These are phyloP conservation scores for Rhizopogon salebrosus DNA, from an alignment of 768 basidiomycete genomes.

Conservation along the genomic window DNA sequence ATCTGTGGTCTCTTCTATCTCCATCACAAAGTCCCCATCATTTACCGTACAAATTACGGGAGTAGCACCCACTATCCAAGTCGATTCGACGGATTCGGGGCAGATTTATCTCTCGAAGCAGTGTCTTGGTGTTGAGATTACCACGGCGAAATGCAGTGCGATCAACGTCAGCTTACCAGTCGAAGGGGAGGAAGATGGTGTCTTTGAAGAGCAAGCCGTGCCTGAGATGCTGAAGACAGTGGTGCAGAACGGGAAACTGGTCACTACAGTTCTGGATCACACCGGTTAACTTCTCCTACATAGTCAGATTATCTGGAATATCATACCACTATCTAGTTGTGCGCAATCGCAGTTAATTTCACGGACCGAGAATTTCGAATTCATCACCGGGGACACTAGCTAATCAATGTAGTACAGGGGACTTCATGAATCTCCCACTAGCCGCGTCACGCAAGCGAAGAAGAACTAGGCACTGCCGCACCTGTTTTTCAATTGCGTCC, in stretches of 20 bases:
- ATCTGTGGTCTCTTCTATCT: constrained; percentile 87
- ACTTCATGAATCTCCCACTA: too few species aligned
- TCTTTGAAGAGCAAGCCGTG: constrained; percentile 84
- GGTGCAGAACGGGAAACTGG: constrained; percentile 74
- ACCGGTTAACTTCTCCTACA: constrained; percentile 37
- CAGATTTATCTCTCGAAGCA: constrained; percentile 89
- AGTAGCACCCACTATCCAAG: constrained; percentile 82
- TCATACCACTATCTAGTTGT: background rate
- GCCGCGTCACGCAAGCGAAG: too few species aligned
- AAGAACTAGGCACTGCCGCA: background rate
- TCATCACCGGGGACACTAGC: too few species aligned
- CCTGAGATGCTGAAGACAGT: constrained; percentile 95
- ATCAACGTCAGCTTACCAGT: constrained; percentile 89
- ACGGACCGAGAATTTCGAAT: background rate
- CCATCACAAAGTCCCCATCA: constrained; percentile 87
- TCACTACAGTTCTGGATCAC: constrained; percentile 90
- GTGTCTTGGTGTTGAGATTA: constrained; percentile 78
- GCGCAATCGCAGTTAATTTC: background rate
- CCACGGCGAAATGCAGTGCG: constrained; percentile 88
- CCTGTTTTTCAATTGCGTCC: background rate
- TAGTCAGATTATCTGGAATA: background rate
- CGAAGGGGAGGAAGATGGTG: constrained; percentile 85
- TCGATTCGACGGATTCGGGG: constrained; percentile 94
- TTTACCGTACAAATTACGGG: constrained; percentile 93
- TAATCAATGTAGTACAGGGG: background rate